Percentiles rank a stretch among this genome's conserved stretches.
Conservation (phyloP, 1,284 basidiomycete species). For the Trichosporon sp. region DNA sequence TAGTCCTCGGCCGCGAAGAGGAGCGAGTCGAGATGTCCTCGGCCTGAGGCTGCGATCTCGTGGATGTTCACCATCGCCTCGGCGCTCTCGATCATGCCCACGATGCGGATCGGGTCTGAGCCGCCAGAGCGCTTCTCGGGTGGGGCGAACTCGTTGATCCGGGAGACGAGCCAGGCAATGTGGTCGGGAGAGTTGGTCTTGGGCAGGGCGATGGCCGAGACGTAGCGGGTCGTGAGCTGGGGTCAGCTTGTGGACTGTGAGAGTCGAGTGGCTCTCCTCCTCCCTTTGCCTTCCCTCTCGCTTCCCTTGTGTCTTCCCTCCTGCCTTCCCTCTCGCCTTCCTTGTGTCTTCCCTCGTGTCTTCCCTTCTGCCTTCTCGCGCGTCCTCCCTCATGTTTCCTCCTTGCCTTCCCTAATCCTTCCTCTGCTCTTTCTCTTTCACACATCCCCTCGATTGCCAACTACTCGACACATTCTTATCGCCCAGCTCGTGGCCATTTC, state of each 20-base stretch:
- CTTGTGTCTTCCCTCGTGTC: not conserved
- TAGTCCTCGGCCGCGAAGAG: conserved; percentile 25
- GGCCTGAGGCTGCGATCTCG: conserved; percentile 33
- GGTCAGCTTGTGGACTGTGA: not conserved
- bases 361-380: no score
- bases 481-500: no score
- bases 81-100: conserved; percentile 77
- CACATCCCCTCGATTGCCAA: no score
- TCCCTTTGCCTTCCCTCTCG: not conserved
- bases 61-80: conserved; percentile 48
- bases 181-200: conserved; percentile 68
- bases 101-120: conserved; percentile 54
- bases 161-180: conserved; percentile 58
- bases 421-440: no score
- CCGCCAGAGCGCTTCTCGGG: conserved; percentile 24
- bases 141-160: conserved; percentile 30
- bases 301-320: no score
- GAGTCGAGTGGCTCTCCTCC: not conserved
- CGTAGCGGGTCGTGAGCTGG: conserved; percentile 42
- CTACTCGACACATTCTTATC: no score
- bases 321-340: no score
- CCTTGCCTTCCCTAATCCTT: no score
- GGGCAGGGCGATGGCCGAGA: conserved; percentile 65
- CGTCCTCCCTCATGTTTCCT: no score
- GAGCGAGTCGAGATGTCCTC: conserved; percentile 36